A percentile compares a stretch with the other conserved stretches of the same genome.
Evolutionary conservation across 352 stramenopile genomes (phyloP).

Genomic region (Pythium sp.): DNA sequence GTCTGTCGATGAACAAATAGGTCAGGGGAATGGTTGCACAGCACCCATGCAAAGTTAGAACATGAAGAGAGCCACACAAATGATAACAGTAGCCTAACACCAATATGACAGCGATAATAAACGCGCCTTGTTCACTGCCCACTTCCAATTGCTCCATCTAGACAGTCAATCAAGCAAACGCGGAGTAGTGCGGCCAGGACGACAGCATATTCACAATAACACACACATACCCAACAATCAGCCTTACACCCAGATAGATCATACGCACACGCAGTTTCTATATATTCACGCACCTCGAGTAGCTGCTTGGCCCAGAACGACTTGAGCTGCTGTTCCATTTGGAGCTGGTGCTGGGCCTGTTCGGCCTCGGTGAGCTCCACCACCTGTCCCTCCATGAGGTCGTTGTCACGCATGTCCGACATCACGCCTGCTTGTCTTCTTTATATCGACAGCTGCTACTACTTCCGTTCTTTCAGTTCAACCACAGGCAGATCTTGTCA

Average conservation of each 20-base stretch:
- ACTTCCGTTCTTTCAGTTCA: not conserved
- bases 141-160: constrained; percentile 91
- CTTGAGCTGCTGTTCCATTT: constrained; percentile 89
- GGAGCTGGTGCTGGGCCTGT: constrained; percentile 79
- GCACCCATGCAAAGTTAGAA: not conserved
- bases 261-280: not conserved
- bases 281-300: constrained; percentile 42
- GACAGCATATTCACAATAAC: not conserved
- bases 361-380: constrained; percentile 86
- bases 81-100: not conserved
- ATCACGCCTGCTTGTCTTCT: constrained; percentile 6
- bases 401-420: constrained; percentile 14
- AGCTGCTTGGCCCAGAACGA: constrained; percentile 94
- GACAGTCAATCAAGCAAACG: not conserved
- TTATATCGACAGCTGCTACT: not conserved
- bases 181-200: not conserved
- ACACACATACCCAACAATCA: constrained; percentile 6
- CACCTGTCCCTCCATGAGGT: constrained; percentile 78
- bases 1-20: constrained; percentile 39
- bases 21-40: not conserved
- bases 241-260: too few species aligned
- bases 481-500: not conserved
- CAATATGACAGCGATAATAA: not conserved
- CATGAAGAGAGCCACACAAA: not conserved
- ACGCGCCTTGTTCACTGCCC: constrained; percentile 89